These are phyloP conservation scores for Colletotrichum sp. DNA, from an alignment of 2,329 filamentous ascomycete genomes.

Conservation along the genomic window DNA sequence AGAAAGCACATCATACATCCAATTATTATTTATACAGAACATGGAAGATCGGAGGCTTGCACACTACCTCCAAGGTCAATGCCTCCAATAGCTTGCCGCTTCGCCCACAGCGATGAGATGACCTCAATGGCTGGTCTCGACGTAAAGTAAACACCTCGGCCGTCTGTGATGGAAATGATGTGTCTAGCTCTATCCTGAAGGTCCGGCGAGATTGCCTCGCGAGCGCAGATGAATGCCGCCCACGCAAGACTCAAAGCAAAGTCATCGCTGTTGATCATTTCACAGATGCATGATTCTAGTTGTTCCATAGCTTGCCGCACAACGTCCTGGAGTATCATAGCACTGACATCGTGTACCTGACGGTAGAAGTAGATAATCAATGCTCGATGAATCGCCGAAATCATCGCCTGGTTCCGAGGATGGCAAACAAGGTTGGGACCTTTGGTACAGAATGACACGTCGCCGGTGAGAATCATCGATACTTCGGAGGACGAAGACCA, in stretches of 20 bases:
- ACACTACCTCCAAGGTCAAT: slow-evolving; percentile 12
- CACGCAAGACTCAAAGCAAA: slow-evolving; percentile 43
- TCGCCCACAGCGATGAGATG: not conserved
- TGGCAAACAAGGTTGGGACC: not conserved
- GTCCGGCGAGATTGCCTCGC: slow-evolving; percentile 40
- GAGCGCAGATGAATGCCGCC: slow-evolving; percentile 47
- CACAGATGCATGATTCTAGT: slow-evolving; percentile 35
- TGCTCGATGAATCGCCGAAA: slow-evolving; percentile 44
- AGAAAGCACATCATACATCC: not conserved
- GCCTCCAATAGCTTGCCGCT: not conserved
- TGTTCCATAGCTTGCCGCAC: slow-evolving; percentile 39
- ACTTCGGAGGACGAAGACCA: slow-evolving; percentile 24
- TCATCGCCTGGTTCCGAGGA: slow-evolving; percentile 31
- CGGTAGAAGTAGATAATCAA: slow-evolving; percentile 50
- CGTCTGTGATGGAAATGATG: not conserved
- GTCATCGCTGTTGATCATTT: slow-evolving; percentile 35
- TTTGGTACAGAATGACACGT: not conserved
- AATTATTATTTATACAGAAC: not conserved
- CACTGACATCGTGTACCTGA: slow-evolving; percentile 41
- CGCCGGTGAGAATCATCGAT: not conserved
- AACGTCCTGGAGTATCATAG: slow-evolving; percentile 42
- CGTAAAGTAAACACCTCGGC: not conserved
- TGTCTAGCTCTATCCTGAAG: slow-evolving; percentile 31
- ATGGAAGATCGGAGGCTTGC: not conserved
- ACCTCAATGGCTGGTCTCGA: not conserved